Percentiles rank a stretch among this genome's conserved stretches.
Conservation (phyloP, 116 monocot species). For the Iris pallida region DNA sequence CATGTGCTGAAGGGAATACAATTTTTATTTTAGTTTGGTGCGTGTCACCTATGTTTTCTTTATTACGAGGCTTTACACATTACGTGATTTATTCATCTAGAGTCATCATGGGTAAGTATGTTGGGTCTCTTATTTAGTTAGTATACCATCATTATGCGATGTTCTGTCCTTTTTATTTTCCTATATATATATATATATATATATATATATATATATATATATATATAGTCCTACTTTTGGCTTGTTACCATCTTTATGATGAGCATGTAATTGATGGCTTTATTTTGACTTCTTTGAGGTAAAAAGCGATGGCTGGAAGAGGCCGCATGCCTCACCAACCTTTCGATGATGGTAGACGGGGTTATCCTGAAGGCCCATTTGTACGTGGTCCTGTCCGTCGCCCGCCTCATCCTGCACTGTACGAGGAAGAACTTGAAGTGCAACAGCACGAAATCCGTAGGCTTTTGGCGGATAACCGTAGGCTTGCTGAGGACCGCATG, state of each 20-base stretch:
- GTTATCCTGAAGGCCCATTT: conserved; percentile 42
- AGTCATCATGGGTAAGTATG: neutral
- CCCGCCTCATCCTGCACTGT: conserved; percentile 38
- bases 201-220: neutral
- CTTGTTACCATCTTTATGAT: neutral
- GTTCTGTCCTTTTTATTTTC: neutral
- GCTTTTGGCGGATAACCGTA: conserved; percentile 45
- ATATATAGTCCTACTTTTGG: neutral
- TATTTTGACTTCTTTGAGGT: conserved; percentile 1
- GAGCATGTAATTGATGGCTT: neutral
- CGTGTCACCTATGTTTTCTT: too few relatives aligned
- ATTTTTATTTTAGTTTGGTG: too few relatives aligned
- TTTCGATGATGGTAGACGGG: conserved; percentile 26
- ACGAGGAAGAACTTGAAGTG: conserved; percentile 58
- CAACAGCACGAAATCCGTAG: conserved; percentile 52
- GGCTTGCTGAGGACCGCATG: conserved; percentile 46
- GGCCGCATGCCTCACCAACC: conserved; percentile 41
- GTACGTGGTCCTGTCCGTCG: conserved; percentile 30
- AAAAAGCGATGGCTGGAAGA: conserved; percentile 54
- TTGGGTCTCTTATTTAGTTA: neutral
- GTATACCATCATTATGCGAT: neutral
- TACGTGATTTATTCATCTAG: neutral
- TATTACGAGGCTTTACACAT: neutral
- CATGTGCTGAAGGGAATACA: too few relatives aligned
- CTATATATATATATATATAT: neutral